phyloP scores from a whole-genome alignment of 2,329 filamentous ascomycete genomes.

The Falciphora oryzae region DNA sequence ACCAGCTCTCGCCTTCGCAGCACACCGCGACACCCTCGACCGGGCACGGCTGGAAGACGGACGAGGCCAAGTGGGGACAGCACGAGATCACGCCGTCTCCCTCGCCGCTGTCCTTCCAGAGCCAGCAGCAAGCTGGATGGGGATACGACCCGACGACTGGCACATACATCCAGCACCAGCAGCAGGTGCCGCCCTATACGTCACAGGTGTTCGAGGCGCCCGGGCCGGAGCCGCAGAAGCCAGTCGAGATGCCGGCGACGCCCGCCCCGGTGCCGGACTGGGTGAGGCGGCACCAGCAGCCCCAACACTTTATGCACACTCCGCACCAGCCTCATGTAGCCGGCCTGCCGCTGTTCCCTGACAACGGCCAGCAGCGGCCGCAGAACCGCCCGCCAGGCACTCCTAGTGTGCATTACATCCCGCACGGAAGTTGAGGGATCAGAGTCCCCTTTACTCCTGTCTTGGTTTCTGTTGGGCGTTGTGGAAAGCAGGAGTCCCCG shows the following conservation, averaged over 20 bases:
- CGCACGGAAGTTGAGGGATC: background rate
- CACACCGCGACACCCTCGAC: background rate
- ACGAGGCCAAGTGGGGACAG: background rate
- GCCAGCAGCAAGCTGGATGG: background rate
- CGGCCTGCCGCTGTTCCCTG: background rate
- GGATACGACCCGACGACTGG: constrained; percentile 11
- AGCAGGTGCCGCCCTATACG: constrained; percentile 2
- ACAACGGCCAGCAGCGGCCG: background rate
- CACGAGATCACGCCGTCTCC: background rate
- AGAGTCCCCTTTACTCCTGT: background rate
- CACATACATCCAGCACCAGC: background rate
- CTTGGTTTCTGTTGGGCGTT: background rate
- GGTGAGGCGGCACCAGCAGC: background rate
- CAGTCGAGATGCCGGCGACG: constrained; percentile 23
- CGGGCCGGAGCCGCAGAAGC: constrained; percentile 27
- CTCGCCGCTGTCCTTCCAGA: background rate
- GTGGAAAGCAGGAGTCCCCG: background rate
- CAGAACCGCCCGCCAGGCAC: background rate
- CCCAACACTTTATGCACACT: background rate
- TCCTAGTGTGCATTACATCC: background rate
- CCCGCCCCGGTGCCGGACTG: constrained; percentile 10
- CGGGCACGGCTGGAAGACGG: background rate
- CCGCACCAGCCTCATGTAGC: background rate
- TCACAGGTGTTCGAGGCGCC: constrained; percentile 54
- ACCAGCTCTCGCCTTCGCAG: background rate